Percentiles rank a stretch among this genome's conserved stretches.
Evolutionary conservation across 768 basidiomycete species (phyloP).

Genomic region (Saitozyma sp.): DNA sequence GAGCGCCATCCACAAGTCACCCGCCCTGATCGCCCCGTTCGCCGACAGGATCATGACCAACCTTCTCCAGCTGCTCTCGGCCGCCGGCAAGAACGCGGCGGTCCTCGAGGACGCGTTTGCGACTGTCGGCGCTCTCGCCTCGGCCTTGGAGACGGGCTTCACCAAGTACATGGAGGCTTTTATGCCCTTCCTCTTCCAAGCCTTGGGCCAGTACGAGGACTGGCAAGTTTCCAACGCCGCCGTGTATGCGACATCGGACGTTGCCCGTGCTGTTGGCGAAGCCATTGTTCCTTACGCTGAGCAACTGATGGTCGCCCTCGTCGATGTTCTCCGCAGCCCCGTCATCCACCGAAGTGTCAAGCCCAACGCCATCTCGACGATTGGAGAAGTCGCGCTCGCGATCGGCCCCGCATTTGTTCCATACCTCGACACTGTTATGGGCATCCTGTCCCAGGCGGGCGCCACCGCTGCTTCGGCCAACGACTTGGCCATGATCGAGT

Average conservation of each 20-base stretch:
- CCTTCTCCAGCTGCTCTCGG: constrained; percentile 76
- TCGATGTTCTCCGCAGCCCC: constrained; percentile 87
- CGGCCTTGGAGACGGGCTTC: constrained; percentile 27
- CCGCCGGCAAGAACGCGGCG: constrained; percentile 88
- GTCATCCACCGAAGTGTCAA: constrained; percentile 91
- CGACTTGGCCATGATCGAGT: constrained; percentile 72
- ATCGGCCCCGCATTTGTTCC: constrained; percentile 83
- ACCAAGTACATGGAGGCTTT: constrained; percentile 41
- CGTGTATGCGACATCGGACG: constrained; percentile 91
- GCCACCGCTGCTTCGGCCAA: constrained; percentile 72
- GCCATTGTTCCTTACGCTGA: constrained; percentile 77
- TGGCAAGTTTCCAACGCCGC: constrained; percentile 93
- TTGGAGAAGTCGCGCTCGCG: constrained; percentile 94
- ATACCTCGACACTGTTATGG: constrained; percentile 86
- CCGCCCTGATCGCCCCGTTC: constrained; percentile 76
- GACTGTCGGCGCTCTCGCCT: constrained; percentile 76
- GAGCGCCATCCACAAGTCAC: constrained; percentile 83
- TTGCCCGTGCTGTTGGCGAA: constrained; percentile 90
- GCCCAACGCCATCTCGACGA: constrained; percentile 91
- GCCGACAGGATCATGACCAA: constrained; percentile 95
- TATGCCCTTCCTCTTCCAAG: constrained; percentile 68
- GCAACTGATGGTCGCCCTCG: constrained; percentile 85
- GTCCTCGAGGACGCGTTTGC: constrained; percentile 96
- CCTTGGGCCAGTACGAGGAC: constrained; percentile 89
- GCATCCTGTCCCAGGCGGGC: constrained; percentile 86